Evolutionary conservation across 768 basidiomycete genomes (phyloP), one percentile per base, ranked within the genome.

Genomic region (Termitomyces sp.): DNA sequence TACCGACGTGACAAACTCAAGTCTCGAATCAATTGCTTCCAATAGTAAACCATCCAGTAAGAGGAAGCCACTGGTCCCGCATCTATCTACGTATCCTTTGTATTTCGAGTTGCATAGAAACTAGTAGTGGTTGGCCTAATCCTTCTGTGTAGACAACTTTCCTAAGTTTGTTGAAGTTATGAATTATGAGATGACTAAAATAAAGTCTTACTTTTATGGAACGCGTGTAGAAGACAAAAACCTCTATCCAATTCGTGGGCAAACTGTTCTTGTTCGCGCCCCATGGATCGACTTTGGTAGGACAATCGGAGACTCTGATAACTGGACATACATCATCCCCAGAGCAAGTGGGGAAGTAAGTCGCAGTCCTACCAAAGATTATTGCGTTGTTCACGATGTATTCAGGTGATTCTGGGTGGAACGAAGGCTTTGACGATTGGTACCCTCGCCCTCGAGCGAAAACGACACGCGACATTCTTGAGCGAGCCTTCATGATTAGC

Each of bases 161-260:
- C n/a, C n/a, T n/a, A n/a, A n/a, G n/a, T n/a, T n/a, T n/a, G n/a
- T n/a, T n/a, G n/a, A n/a, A n/a, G n/a, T n/a, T n/a, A n/a, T n/a
- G n/a, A n/a, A n/a, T n/a, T n/a, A n/a, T n/a, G n/a, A n/a, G n/a
- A n/a, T n/a, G n/a, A n/a, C n/a, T n/a, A n/a, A n/a, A n/a, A n/a
- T n/a, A n/a, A n/a, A n/a, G n/a, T n/a, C n/a, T n/a, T n/a, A n/a
- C n/a, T n/a, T n/a, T n/a, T n/a, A n/a, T 25, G 20, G 7, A 43
- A 22, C 42, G 3, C 11, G 93, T 6, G 83, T 95, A 2, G 86
- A 94, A 63, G 94, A 97, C 67, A 76, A 76, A 54, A 73, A 72
- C 23, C 71, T 94, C 22, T 84, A 82, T 64, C 91, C 94, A 0
- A 80, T 94, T 58, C 78, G 92, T 41, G 94, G 94, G 7, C 94